Base-by-base conservation (phyloP, 805 yeast genomes). In the Teunomyces panamensis region DNA sequence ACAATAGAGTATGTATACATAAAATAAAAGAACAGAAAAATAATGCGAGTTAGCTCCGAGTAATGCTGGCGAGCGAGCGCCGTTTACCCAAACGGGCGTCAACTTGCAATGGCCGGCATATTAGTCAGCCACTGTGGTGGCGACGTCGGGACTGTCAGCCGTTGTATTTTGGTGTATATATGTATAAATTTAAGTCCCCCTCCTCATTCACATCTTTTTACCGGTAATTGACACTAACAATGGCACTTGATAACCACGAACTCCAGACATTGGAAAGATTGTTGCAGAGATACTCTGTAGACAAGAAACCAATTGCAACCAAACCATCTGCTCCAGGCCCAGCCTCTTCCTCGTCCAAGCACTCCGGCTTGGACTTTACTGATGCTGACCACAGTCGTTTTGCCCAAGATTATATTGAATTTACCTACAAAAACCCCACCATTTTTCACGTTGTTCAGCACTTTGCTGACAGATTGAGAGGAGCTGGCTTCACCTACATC, bases 401-500 rank as follows among this genome's bases (percentile, higher is more conserved):
- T 47, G 69, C 73, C 34, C 62, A 78, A n/a, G 73, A 77, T 39
- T 87, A 84, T 66, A 76, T 87, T 49, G 81, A 82, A 53, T 88
- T 88, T 71, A 85, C 89, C 44, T 81, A 83, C 62, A 68, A 74
- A 30, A 79, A 79, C 56, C 96, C 96, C 43, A 87, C 95, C 13
- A 82, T 82, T 34, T 87, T 67, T 70, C 96, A 88, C 60, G 90
- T 84, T 24, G 83, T 85, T 11, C 63, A 75, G 33, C 67, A 70
- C 57, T 75, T 86, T 49, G 61, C 79, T 37, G 57, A 67, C 30
- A 60, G 74, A 48, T 69, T 88, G 49, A 76, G 73, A 42, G 65
- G 66, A 3, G 74, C 78, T 35, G 96, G 96, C 3, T 89, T 87
- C 68, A 68, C 58, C 9, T 83, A 80, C 59, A 58, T 89, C 34